Base-by-base conservation (phyloP, 2,329 filamentous ascomycete genomes). In the Chaetothyriales sp. region DNA sequence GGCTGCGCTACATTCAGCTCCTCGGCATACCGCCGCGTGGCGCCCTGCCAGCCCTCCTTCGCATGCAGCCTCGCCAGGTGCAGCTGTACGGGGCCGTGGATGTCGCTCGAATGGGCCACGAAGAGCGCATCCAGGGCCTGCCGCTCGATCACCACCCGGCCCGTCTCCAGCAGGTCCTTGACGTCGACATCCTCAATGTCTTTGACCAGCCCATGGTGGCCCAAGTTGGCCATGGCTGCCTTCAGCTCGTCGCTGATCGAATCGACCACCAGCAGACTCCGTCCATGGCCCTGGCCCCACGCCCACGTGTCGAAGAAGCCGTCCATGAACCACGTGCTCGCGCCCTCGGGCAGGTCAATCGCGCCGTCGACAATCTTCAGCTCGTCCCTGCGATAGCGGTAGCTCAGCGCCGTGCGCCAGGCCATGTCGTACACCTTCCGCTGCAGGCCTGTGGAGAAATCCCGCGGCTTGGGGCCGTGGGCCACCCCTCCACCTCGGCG, bases 361-460 rank as follows among this genome's bases (percentile, higher is more conserved):
- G 89, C 82, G 63, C 88, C 83, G 63, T 90, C 83, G 62, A 92
- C 82, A 44, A 98, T 80, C 58, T 95, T 74, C 62, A 98, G 73
- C 72, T 97, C 87, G 47, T 89, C 92, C 59, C 82, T 81, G 59
- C 83, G 77, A 70, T 92, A 97, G 54, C 92, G 82, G 73, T 95
- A 94, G 64, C 85, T 92, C 58, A 98, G 77, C 9, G 92, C 92
- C 44, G 86, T 97, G 65, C 92, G 81, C 87, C 88, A 97, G 8
- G 92, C 92, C 62, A 94, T 77, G 69, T 97, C 89, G 72, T 98
- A 98, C 47, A 95, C 80, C 73, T 97, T 97, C 65, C 78, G 77
- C 62, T 85, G 89, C 51, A 98, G 75, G 15, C 78, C 77, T 19
- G 89, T 94, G 54, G 80, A 80, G 65, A 98, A 98, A 71, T 97